These are phyloP conservation scores for Tylopilus balloui DNA, from an alignment of 768 basidiomycete species.

Conservation along the genomic window DNA sequence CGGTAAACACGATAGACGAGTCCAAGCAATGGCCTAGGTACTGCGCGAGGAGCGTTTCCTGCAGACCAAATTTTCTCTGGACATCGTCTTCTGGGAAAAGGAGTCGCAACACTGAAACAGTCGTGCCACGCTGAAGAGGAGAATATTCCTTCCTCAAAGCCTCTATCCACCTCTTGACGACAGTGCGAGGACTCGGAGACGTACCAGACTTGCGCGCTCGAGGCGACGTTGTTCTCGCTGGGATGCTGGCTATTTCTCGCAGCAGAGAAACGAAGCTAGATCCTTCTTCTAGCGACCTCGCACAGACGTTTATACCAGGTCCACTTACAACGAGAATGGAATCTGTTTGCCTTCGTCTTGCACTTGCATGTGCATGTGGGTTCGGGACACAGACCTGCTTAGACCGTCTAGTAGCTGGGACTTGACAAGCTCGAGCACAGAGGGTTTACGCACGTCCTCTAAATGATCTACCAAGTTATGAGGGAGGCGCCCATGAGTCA, in stretches of 20 bases:
- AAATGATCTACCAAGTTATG: neutral
- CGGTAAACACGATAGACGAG: slow-evolving; percentile 29
- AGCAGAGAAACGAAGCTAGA: slow-evolving; percentile 48
- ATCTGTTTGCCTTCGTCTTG: slow-evolving; percentile 19
- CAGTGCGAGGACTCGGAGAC: slow-evolving; percentile 36
- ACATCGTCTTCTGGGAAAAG: slow-evolving; percentile 84
- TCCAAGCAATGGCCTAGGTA: slow-evolving; percentile 49
- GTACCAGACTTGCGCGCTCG: slow-evolving; percentile 5
- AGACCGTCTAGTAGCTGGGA: no score
- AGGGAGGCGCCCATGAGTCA: no score
- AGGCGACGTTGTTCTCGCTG: slow-evolving; percentile 18
- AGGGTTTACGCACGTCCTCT: neutral
- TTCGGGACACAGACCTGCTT: no score
- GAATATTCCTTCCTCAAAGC: slow-evolving; percentile 39
- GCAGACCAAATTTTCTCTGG: slow-evolving; percentile 65
- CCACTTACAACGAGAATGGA: slow-evolving; percentile 44
- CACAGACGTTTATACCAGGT: neutral
- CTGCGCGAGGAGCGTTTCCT: slow-evolving; percentile 56
- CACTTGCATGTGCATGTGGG: slow-evolving; percentile 20
- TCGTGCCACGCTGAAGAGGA: slow-evolving; percentile 50
- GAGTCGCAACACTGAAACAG: slow-evolving; percentile 60
- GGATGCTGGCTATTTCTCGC: slow-evolving; percentile 38
- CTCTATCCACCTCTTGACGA: slow-evolving; percentile 43
- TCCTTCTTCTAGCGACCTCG: slow-evolving; percentile 1
- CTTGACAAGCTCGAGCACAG: neutral